Conservation (phyloP, 495 filamentous ascomycete genomes). For the Hypomontagnella monticulosa region DNA sequence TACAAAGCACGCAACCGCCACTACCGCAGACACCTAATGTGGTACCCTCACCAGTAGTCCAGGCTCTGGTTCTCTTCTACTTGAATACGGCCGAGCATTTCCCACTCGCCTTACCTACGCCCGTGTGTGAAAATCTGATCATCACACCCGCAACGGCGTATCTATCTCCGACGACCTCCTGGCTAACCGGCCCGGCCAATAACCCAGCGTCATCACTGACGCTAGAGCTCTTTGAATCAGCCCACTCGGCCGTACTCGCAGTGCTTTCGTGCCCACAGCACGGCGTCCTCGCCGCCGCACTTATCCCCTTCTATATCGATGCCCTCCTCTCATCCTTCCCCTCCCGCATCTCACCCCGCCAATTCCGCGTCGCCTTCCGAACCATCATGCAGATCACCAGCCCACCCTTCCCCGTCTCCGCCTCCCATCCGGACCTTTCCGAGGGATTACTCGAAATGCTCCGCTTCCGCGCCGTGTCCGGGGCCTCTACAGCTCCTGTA, state of each 20-base stretch:
- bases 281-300: conserved; percentile 71
- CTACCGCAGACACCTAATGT: conserved; percentile 61
- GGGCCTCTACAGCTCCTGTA: conserved; percentile 56
- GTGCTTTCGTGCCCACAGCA: conserved; percentile 83
- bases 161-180: conserved; percentile 70
- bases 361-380: conserved; percentile 94
- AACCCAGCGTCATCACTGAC: conserved; percentile 53
- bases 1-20: conserved; percentile 69
- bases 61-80: conserved; percentile 88
- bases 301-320: conserved; percentile 88
- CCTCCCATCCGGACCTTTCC: conserved; percentile 75
- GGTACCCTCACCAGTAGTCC: conserved; percentile 76
- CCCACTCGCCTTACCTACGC: conserved; percentile 70
- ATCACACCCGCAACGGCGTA: conserved; percentile 80
- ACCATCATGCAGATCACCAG: conserved; percentile 87
- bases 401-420: conserved; percentile 78
- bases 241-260: conserved; percentile 86
- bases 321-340: conserved; percentile 88
- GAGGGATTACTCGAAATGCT: conserved; percentile 85
- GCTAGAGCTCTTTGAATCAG: conserved; percentile 86
- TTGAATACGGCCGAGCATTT: conserved; percentile 91
- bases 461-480: conserved; percentile 67
- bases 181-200: conserved; percentile 60
- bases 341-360: conserved; percentile 78
- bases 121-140: conserved; percentile 75